Evolutionary conservation across 768 basidiomycete genomes (phyloP), one percentile per base, ranked within the genome.

Genomic region (Psilocybe subaeruginosa): DNA sequence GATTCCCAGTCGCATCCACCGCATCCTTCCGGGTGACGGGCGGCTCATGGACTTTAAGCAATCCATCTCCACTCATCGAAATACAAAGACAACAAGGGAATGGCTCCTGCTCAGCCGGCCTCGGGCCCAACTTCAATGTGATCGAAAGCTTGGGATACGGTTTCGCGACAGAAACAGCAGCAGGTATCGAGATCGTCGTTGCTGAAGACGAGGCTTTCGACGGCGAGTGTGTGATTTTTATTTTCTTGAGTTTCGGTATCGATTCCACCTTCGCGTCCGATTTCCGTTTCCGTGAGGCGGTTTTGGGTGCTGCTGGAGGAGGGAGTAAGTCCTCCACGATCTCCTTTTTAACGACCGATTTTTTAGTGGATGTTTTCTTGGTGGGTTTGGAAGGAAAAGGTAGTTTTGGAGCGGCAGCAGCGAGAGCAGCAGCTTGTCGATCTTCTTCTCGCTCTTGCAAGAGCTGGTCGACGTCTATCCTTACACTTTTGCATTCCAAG

Each of bases 381-480:
- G 65, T 59, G n/a, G 58, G 47, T 57, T 74, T 64, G 39, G 60
- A 33, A n/a, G 64, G 41, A 54, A 70, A 57, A 9, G 46, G 37
- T n/a, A 63, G 46, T 35, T 52, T 60, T 29, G 54, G 19, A 3
- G 31, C 51, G 6, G 50, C 54, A 37, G 62, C 56, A 17, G 52
- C 29, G 17, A 39, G 31, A 4, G 56, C 27, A 14, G 54, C 59
- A 53, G 66, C 57, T 31, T 33, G 37, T 27, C 41, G 60, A 52
- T 88, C 89, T 6, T 77, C 77, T 29, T 84, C 87, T 3, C 89
- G 81, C 63, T 93, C 89, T 2, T 69, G 78, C 17, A 99, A 76
- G 47, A 97, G 83, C 64, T 91, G 88, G 69, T 97, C 93, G 19
- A 99, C 92, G 60, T 99, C 91, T 65, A 99, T 98, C 29, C 89